Evolutionary conservation across 2,329 filamentous ascomycete species (phyloP).

Genomic region (Scedosporium boydii): DNA sequence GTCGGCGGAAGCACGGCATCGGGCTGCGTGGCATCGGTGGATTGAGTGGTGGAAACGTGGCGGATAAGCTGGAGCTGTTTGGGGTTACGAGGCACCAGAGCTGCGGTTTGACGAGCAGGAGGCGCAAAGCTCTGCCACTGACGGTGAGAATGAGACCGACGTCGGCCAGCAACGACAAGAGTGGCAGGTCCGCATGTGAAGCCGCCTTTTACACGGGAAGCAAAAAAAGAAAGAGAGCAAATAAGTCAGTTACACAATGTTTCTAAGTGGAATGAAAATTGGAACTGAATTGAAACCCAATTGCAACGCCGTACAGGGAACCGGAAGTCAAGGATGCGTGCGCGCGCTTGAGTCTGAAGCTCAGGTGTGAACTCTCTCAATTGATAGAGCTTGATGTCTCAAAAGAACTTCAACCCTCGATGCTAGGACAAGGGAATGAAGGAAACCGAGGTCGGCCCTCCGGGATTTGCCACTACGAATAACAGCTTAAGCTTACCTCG

Average conservation of each 20-base stretch:
- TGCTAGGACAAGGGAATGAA: neutral
- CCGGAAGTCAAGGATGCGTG: neutral
- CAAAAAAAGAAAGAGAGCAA: neutral
- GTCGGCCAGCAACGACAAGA: neutral
- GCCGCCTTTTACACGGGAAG: neutral
- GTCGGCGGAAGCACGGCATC: constrained; percentile 26
- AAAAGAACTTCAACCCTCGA: too few relatives aligned
- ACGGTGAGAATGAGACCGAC: constrained; percentile 3
- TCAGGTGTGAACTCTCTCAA: neutral
- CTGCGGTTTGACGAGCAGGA: neutral
- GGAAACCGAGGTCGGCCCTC: neutral
- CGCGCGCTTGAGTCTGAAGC: neutral
- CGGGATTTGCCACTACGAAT: neutral
- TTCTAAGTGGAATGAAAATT: neutral
- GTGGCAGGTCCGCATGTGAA: neutral
- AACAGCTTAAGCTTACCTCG: constrained; percentile 3
- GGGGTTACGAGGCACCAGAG: neutral
- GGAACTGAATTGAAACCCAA: neutral
- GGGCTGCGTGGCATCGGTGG: neutral
- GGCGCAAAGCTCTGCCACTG: neutral
- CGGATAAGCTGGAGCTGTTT: constrained; percentile 4
- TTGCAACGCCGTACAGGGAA: neutral
- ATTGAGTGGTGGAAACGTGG: constrained; percentile 3
- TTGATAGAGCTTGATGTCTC: neutral
- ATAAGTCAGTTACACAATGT: neutral